Percentiles rank a stretch among this genome's conserved stretches.
phyloP scores from a whole-genome alignment of 169 alveolate species.

The Toxoplasma gondii region DNA sequence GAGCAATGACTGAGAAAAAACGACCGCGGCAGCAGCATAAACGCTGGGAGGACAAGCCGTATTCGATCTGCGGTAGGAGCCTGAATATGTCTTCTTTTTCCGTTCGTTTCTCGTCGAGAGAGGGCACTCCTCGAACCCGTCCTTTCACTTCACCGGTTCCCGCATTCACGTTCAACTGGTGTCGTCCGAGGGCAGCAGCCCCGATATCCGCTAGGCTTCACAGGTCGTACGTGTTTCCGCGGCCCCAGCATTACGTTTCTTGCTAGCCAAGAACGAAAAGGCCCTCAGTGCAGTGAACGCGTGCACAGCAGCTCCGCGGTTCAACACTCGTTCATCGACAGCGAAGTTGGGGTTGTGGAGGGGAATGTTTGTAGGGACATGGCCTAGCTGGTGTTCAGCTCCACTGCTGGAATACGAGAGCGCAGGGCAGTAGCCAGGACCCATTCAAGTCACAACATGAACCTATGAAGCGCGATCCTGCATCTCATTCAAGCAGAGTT shows the following conservation, averaged over 20 bases:
- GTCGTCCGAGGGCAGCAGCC: neutral
- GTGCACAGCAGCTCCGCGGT: constrained; percentile 58
- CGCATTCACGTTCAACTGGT: neutral
- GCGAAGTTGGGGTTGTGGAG: constrained; percentile 67
- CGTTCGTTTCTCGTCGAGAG: neutral
- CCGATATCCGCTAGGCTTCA: neutral
- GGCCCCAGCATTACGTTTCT: neutral
- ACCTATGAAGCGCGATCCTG: neutral
- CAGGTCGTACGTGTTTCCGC: neutral
- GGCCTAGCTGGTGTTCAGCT: constrained; percentile 36
- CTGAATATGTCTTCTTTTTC: neutral
- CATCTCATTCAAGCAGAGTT: neutral
- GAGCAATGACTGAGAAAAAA: too few species aligned
- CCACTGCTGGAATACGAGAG: constrained; percentile 47
- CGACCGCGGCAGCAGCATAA: too few species aligned
- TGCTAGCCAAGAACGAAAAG: constrained; percentile 11
- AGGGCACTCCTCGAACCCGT: neutral
- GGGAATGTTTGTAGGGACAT: constrained; percentile 47
- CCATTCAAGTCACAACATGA: neutral
- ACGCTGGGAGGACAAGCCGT: neutral
- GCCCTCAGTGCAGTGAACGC: constrained; percentile 58
- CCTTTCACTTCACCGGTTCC: neutral
- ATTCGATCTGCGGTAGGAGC: neutral
- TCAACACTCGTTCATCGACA: constrained; percentile 63
- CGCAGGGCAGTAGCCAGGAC: neutral